These are phyloP conservation scores for Ophiostoma angusticollis DNA, from an alignment of 2,329 filamentous ascomycete genomes.

Conservation along the genomic window DNA sequence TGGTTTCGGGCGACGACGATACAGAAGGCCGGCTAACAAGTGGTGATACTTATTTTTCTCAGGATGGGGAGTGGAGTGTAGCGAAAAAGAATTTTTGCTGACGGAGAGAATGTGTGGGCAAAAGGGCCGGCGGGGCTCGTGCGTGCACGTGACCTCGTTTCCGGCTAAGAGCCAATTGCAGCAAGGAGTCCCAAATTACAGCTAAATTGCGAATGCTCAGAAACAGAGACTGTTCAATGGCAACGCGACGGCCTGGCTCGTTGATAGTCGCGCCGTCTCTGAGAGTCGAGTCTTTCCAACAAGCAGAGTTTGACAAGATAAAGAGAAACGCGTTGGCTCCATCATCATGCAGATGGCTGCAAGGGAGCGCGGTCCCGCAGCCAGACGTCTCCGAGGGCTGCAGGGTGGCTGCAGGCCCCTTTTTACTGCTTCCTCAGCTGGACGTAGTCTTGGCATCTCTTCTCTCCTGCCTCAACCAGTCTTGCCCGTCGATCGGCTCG, in stretches of 20 bases:
- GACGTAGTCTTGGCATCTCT: too few species aligned
- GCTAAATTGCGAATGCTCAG: background rate
- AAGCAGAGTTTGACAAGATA: background rate
- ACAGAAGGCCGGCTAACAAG: constrained; percentile 1
- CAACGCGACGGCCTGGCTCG: too few species aligned
- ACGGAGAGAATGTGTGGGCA: constrained; percentile 7
- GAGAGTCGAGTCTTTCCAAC: background rate
- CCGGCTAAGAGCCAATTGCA: too few species aligned
- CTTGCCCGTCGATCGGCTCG: too few species aligned
- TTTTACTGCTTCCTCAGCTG: too few species aligned
- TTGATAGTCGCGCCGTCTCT: too few species aligned
- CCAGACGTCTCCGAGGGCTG: constrained; percentile 1
- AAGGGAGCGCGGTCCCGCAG: constrained; percentile 2
- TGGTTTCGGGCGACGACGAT: constrained; percentile 4
- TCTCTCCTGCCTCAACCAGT: too few species aligned
- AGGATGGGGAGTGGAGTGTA: constrained; percentile 3
- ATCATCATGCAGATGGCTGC: constrained; percentile 1
- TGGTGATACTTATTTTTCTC: constrained; percentile 8
- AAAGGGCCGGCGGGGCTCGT: constrained; percentile 11
- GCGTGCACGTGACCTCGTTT: constrained; percentile 4
- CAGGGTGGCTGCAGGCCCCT: background rate
- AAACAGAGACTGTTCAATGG: too few species aligned
- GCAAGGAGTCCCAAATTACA: too few species aligned
- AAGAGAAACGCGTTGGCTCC: too few species aligned
- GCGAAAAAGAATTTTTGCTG: constrained; percentile 11